Percentiles rank a stretch among this genome's conserved stretches.
These are phyloP conservation scores for Acacia crassicarpa DNA, from an alignment of 306 rosid species.

Conservation along the genomic window DNA sequence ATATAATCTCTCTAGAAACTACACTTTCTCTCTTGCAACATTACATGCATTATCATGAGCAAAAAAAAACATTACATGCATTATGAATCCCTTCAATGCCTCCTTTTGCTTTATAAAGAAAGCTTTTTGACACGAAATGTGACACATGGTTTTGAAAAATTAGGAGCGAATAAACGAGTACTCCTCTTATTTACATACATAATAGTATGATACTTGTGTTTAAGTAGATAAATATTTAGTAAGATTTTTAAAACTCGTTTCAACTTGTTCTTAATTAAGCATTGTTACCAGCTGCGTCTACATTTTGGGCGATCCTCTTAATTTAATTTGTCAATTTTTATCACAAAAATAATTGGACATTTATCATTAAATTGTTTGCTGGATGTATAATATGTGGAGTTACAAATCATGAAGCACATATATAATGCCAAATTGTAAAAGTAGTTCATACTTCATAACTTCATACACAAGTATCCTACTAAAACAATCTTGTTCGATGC, in stretches of 20 bases:
- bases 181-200: neutral
- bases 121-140: neutral
- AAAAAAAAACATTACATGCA: constrained; percentile 20
- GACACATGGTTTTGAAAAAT: neutral
- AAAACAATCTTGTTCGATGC: too few species aligned
- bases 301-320: neutral
- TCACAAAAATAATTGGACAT: neutral
- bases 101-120: constrained; percentile 24
- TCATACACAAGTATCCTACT: too few species aligned
- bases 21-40: constrained; percentile 32
- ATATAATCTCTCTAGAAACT: constrained; percentile 33
- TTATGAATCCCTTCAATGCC: constrained; percentile 46
- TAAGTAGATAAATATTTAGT: neutral
- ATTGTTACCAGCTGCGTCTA: neutral
- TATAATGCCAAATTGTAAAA: neutral
- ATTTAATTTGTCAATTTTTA: neutral
- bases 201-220: neutral
- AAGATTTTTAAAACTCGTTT: neutral
- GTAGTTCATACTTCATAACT: too few species aligned
- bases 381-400: neutral
- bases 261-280: neutral
- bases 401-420: neutral
- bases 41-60: constrained; percentile 28
- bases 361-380: neutral
- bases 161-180: neutral